These are phyloP conservation scores for Cladosporium sp. DNA, from an alignment of 2,329 filamentous ascomycete genomes.

Conservation along the genomic window DNA sequence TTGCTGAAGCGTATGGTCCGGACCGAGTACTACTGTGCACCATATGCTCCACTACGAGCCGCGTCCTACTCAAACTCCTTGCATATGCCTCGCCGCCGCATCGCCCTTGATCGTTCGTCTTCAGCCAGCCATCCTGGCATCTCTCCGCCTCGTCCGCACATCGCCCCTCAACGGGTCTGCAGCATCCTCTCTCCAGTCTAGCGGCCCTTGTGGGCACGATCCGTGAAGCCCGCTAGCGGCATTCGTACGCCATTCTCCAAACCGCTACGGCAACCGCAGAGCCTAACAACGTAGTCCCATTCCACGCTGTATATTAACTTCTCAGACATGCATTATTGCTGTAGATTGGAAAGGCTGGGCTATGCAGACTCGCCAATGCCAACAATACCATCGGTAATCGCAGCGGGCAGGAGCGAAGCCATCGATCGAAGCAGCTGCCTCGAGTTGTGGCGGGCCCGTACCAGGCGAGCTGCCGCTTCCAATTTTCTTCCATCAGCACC, in stretches of 20 bases:
- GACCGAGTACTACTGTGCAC: no score
- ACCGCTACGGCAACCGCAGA: no score
- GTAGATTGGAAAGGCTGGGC: neutral
- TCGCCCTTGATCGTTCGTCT: neutral
- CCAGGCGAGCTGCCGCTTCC: neutral
- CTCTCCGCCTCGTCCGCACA: neutral
- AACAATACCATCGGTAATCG: neutral
- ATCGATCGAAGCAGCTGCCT: neutral
- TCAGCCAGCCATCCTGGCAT: constrained; percentile 1
- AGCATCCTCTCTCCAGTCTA: neutral
- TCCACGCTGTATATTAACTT: neutral
- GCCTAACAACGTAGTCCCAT: no score
- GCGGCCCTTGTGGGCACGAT: constrained; percentile 1
- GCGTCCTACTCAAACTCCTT: constrained; percentile 9
- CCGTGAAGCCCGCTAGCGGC: constrained; percentile 8
- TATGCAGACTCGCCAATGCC: neutral
- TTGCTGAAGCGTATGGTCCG: no score
- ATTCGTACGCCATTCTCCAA: no score
- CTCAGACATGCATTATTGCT: neutral
- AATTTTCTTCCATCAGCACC: neutral
- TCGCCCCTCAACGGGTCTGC: neutral
- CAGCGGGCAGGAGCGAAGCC: neutral
- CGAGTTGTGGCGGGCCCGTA: neutral
- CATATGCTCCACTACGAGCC: neutral
- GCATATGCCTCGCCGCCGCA: constrained; percentile 8